Percentiles rank a stretch among this genome's conserved stretches.
Evolutionary conservation across 768 basidiomycete species (phyloP).

Genomic region (Boletus bicolor): DNA sequence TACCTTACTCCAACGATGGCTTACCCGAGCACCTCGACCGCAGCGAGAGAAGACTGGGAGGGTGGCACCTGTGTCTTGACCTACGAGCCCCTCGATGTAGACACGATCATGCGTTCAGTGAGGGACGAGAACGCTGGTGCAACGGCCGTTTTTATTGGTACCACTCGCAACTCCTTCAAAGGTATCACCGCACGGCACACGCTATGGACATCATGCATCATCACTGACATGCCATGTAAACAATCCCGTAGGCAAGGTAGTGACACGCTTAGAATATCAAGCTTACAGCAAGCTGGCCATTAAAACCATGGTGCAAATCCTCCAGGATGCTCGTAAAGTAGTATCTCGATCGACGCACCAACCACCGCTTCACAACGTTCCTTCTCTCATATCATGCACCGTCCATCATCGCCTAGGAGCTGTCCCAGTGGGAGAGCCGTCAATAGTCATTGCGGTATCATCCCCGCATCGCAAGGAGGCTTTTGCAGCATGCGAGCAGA

Average conservation of each 20-base stretch:
- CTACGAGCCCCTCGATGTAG: conserved; percentile 52
- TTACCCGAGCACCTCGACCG: conserved; percentile 25
- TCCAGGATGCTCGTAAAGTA: conserved; percentile 43
- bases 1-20: conserved; percentile 14
- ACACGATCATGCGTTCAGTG: conserved; percentile 59
- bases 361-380: conserved; percentile 18
- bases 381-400: conserved; percentile 53
- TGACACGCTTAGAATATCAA: conserved; percentile 76
- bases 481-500: conserved; percentile 73
- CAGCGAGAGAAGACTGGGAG: conserved; percentile 25
- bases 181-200: conserved; percentile 40
- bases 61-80: conserved; percentile 49
- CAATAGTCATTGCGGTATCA: conserved; percentile 82
- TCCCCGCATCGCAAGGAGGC: conserved; percentile 82
- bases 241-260: conserved; percentile 52
- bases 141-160: conserved; percentile 75
- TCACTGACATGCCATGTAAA: conserved; percentile 10
- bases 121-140: conserved; percentile 67
- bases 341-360: conserved; percentile 45
- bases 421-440: conserved; percentile 76
- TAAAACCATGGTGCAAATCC: conserved; percentile 67
- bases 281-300: conserved; percentile 80
- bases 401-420: conserved; percentile 76
- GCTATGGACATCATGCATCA: not conserved
- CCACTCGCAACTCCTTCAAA: conserved; percentile 83